These are phyloP conservation scores for Apophysomyces ossiformis DNA, from an alignment of 371 early-diverging fungal genomes.

Conservation along the genomic window DNA sequence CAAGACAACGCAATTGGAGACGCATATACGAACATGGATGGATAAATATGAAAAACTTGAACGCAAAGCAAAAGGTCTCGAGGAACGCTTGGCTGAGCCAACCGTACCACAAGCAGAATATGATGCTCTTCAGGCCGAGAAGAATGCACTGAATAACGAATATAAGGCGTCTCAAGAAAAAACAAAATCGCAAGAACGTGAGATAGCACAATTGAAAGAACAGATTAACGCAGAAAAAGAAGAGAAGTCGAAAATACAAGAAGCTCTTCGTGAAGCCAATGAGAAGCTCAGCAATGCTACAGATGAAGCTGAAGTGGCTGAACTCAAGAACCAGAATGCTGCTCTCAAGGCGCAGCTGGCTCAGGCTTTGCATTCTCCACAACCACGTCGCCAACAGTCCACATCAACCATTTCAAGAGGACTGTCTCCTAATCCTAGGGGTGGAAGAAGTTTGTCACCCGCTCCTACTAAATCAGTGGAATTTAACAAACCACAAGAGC, in stretches of 20 bases:
- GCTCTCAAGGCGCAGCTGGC: slow-evolving; percentile 55
- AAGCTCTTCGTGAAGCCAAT: slow-evolving; percentile 42
- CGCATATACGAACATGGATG: slow-evolving; percentile 70
- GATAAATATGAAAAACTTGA: slow-evolving; percentile 72
- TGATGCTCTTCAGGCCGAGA: slow-evolving; percentile 60
- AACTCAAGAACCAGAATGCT: slow-evolving; percentile 52
- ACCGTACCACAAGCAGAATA: slow-evolving; percentile 68
- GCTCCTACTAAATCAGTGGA: slow-evolving; percentile 33
- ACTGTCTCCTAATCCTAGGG: slow-evolving; percentile 35
- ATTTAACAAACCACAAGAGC: slow-evolving; percentile 4
- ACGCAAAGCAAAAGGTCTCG: slow-evolving; percentile 52
- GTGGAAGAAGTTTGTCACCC: slow-evolving; percentile 42
- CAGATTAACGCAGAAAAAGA: slow-evolving; percentile 67
- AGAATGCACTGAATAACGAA: slow-evolving; percentile 44
- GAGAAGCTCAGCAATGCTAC: slow-evolving; percentile 36
- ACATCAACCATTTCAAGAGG: slow-evolving; percentile 21
- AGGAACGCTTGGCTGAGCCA: slow-evolving; percentile 58
- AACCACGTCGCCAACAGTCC: slow-evolving; percentile 42
- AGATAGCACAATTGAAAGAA: slow-evolving; percentile 61
- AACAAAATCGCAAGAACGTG: slow-evolving; percentile 66
- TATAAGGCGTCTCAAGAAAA: slow-evolving; percentile 57
- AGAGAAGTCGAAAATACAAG: slow-evolving; percentile 68
- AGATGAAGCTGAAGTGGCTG: slow-evolving; percentile 48
- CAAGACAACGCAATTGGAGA: slow-evolving; percentile 67
- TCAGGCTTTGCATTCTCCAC: slow-evolving; percentile 35